Percentiles rank a stretch among this genome's conserved stretches.
phyloP scores from a whole-genome alignment of 2,329 filamentous ascomycete species.

The Colletotrichum brevisporum region DNA sequence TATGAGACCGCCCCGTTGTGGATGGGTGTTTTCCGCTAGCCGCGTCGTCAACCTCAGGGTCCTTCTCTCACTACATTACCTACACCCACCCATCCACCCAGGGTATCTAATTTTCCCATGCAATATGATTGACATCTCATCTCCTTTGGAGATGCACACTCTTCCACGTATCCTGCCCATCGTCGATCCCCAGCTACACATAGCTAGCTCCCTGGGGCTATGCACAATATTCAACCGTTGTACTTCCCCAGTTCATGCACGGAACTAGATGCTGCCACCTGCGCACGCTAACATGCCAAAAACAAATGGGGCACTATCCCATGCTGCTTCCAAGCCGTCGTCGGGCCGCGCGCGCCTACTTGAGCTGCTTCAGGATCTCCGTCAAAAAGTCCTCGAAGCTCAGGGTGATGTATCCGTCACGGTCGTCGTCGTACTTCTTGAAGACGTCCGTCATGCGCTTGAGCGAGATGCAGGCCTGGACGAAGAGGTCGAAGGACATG shows the following conservation, averaged over 20 bases:
- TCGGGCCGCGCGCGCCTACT: constrained; percentile 50
- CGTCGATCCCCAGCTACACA: not conserved
- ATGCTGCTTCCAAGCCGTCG: not conserved
- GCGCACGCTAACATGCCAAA: constrained; percentile 9
- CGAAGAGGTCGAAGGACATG: constrained; percentile 96
- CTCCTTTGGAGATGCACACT: not conserved
- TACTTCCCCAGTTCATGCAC: not conserved
- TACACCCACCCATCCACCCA: constrained; percentile 28
- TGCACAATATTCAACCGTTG: not conserved
- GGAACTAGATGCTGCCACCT: constrained; percentile 10
- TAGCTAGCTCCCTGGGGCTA: not conserved
- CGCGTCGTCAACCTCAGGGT: constrained; percentile 2
- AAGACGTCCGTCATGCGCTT: constrained; percentile 99
- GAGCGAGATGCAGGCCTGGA: constrained; percentile 95
- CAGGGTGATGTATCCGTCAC: constrained; percentile 91
- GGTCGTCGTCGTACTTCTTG: constrained; percentile 97
- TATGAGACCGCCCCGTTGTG: constrained; percentile 23
- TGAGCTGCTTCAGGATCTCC: constrained; percentile 74
- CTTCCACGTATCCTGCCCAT: not conserved
- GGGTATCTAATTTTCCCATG: constrained; percentile 37
- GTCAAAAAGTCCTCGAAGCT: constrained; percentile 87
- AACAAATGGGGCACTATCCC: not conserved
- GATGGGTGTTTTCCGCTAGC: constrained; percentile 2
- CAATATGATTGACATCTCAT: constrained; percentile 6
- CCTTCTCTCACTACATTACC: constrained; percentile 17